Evolutionary conservation across 805 yeast species (phyloP).

Genomic region (Kluyveromyces starmeri): DNA sequence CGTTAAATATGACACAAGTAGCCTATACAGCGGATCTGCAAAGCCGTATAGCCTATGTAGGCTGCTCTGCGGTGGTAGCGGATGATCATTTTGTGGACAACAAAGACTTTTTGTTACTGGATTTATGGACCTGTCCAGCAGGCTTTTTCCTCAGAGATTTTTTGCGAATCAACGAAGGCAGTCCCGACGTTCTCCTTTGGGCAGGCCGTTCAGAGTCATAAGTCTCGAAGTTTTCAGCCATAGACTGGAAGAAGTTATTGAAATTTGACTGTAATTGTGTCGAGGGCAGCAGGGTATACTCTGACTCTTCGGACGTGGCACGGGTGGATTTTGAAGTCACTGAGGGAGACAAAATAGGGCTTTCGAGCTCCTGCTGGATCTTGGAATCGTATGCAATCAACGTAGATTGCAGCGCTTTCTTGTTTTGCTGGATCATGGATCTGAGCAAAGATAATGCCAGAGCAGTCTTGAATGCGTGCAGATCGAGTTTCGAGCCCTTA

Average conservation of each 20-base stretch:
- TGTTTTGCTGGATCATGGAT: constrained; percentile 15
- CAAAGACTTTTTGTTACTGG: background rate
- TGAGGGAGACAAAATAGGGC: background rate
- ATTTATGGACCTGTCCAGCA: constrained; percentile 5
- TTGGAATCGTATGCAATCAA: constrained; percentile 11
- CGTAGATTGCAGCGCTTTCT: constrained; percentile 9
- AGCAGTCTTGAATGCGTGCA: background rate
- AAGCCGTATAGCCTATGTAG: no score
- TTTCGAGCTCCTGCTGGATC: constrained; percentile 3
- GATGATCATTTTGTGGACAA: no score
- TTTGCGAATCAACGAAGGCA: background rate
- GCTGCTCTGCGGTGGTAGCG: no score
- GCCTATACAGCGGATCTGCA: no score
- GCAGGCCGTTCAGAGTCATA: constrained; percentile 15
- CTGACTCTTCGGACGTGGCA: background rate
- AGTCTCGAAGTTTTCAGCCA: constrained; percentile 24
- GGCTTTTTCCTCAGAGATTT: constrained; percentile 4
- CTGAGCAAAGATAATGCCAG: constrained; percentile 20
- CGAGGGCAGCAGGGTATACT: constrained; percentile 6
- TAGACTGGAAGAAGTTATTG: constrained; percentile 21
- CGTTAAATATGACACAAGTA: no score
- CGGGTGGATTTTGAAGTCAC: background rate
- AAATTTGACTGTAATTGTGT: constrained; percentile 19
- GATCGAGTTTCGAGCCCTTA: background rate
- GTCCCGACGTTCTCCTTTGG: background rate